Percentiles rank a stretch among this genome's conserved stretches.
These are phyloP conservation scores for Chytriomyces hyalinus DNA, from an alignment of 192 early-diverging fungal species.

Conservation along the genomic window DNA sequence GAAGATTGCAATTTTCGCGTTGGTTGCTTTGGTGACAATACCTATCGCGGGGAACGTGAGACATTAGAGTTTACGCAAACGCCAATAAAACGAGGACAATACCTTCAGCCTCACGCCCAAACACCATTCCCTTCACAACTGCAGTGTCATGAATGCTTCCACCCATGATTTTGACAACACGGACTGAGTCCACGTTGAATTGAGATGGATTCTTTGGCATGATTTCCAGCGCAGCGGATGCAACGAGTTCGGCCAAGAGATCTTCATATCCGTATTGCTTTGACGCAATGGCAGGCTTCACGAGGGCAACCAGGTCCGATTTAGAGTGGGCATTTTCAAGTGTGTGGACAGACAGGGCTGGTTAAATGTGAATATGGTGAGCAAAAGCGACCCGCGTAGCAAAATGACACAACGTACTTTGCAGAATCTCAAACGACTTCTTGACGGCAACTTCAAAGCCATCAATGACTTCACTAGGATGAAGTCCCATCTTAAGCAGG, in stretches of 20 bases:
- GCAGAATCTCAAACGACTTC: constrained; percentile 81
- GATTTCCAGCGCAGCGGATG: constrained; percentile 80
- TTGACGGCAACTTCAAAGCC: constrained; percentile 89
- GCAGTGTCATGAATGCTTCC: constrained; percentile 84
- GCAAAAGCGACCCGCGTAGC: background rate
- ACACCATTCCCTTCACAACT: constrained; percentile 96
- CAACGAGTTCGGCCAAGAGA: constrained; percentile 78
- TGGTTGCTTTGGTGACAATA: constrained; percentile 66
- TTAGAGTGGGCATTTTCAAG: constrained; percentile 49
- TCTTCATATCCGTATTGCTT: constrained; percentile 98
- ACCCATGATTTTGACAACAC: constrained; percentile 97
- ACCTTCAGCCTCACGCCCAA: constrained; percentile 91
- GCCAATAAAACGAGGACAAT: constrained; percentile 14
- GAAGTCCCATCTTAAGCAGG: constrained; percentile 92
- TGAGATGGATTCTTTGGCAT: constrained; percentile 88
- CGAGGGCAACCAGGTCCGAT: constrained; percentile 75
- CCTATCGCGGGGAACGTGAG: constrained; percentile 51
- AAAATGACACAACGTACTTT: constrained; percentile 58
- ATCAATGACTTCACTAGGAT: constrained; percentile 92
- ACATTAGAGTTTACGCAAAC: background rate
- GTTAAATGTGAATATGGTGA: background rate
- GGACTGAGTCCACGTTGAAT: constrained; percentile 95
- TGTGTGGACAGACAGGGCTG: constrained; percentile 72
- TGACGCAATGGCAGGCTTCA: constrained; percentile 79
- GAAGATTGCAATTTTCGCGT: constrained; percentile 94